A percentile compares a stretch with the other conserved stretches of the same genome.
phyloP scores from a whole-genome alignment of 2,329 filamentous ascomycete genomes.

The Xylaria sp. region DNA sequence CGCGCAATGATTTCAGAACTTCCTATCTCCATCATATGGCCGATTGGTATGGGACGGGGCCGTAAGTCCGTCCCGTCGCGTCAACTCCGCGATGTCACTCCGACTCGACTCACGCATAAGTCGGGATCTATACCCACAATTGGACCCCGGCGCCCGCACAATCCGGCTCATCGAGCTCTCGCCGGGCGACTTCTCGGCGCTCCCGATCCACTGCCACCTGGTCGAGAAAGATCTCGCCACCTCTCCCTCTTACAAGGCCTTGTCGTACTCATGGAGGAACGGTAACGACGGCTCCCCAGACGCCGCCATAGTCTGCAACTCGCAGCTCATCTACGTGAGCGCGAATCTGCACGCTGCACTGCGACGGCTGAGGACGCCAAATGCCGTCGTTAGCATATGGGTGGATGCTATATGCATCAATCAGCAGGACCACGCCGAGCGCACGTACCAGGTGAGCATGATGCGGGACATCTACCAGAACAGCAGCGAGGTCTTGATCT shows the following conservation, averaged over 20 bases:
- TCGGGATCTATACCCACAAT: slow-evolving; percentile 27
- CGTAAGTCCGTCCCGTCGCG: not conserved
- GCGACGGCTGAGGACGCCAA: slow-evolving; percentile 26
- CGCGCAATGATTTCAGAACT: not conserved
- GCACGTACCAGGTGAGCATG: slow-evolving; percentile 37
- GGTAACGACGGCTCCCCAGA: slow-evolving; percentile 22
- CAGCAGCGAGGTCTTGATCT: slow-evolving; percentile 38
- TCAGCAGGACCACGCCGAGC: slow-evolving; percentile 37
- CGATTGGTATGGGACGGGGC: not conserved
- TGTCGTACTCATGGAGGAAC: slow-evolving; percentile 40
- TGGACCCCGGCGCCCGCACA: slow-evolving; percentile 17
- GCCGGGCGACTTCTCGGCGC: slow-evolving; percentile 20
- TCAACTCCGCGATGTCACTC: slow-evolving; percentile 27
- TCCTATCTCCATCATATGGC: not conserved
- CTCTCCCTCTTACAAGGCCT: slow-evolving; percentile 32
- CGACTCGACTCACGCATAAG: slow-evolving; percentile 27
- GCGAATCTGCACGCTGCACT: slow-evolving; percentile 37
- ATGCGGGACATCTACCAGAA: slow-evolving; percentile 42
- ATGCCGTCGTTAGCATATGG: slow-evolving; percentile 34
- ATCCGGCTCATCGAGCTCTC: slow-evolving; percentile 36
- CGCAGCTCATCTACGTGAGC: slow-evolving; percentile 31
- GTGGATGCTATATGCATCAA: slow-evolving; percentile 43
- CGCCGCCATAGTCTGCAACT: slow-evolving; percentile 34
- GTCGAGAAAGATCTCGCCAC: slow-evolving; percentile 26
- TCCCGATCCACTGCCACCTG: slow-evolving; percentile 33